Evolutionary conservation across 1,139 yeast species (phyloP), one percentile per base, ranked within the genome.

Genomic region (Petasospora fabianii): DNA sequence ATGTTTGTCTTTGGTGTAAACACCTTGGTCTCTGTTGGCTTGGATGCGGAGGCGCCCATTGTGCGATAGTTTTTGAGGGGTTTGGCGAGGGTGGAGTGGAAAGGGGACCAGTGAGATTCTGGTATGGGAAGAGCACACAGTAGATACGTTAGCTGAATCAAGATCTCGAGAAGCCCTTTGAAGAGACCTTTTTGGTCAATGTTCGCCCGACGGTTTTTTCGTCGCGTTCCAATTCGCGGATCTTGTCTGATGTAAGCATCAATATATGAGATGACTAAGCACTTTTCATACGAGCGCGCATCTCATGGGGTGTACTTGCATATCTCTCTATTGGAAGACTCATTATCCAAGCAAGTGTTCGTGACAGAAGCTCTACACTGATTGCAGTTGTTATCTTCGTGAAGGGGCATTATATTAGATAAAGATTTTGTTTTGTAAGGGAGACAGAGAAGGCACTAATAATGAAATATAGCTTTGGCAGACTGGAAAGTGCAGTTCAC

Each of bases 1-100:
- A 85, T 78, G 32, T 92, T 90, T 6, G 90, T 75, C 42, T 73
- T 62, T 38, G 96, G 88, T 6, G 79, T 69, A 56, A 78, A 80
- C 36, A 79, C 80, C 63, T 75, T 80, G 30, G 80, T 75, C 54
- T 78, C 82, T 19, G 58, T 56, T 26, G 80, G 78, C 52, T 75
- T 77, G 15, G 82, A 76, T 41, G 80, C 64, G 13, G 71, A 52
- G 20, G 78, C 64, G 38, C 83, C 83, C 83, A 77, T 77, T 30
- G 14, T 20, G 5, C 5, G 17, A n/a, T 6, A 5, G n/a, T 17
- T 18, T 20, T 9, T 12, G 18, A 5, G 27, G 31, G 5, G 15
- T 27, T 16, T 26, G n/a, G n/a, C n/a, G n/a, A 12, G 20, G n/a
- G 13, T 30, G 27, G 19, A 21, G 21, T 5, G 9, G 20, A 17